phyloP scores from a whole-genome alignment of 106 monocot genomes.

The Chionographis japonica region DNA sequence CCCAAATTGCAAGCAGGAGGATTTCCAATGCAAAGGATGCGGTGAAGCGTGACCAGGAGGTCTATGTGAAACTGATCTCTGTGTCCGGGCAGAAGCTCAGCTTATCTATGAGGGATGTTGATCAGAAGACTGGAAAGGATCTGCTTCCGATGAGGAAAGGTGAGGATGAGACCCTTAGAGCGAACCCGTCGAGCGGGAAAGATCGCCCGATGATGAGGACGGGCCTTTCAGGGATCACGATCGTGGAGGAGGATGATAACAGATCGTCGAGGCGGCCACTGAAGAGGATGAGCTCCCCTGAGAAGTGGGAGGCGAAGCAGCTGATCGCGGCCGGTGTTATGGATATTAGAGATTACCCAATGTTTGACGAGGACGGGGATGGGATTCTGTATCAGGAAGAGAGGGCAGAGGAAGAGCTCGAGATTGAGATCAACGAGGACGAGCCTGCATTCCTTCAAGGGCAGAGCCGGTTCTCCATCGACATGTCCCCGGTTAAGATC shows the following conservation, averaged over 20 bases:
- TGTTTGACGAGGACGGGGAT: conserved; percentile 90
- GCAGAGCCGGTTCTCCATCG: conserved; percentile 86
- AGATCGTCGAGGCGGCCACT: conserved; percentile 57
- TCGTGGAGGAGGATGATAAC: conserved; percentile 44
- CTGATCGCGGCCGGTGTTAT: conserved; percentile 80
- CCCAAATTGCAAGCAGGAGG: conserved; percentile 70
- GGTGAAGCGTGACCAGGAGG: conserved; percentile 82
- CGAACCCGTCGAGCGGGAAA: conserved; percentile 51
- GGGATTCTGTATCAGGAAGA: conserved; percentile 92
- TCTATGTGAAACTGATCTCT: conserved; percentile 85
- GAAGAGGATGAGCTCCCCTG: conserved; percentile 96
- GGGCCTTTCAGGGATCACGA: conserved; percentile 74
- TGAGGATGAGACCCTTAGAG: conserved; percentile 56
- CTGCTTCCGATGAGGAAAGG: conserved; percentile 52
- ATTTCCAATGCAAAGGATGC: conserved; percentile 63
- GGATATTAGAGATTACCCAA: conserved; percentile 58
- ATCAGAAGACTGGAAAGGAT: conserved; percentile 83
- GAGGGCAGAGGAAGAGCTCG: conserved; percentile 90
- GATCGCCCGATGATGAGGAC: conserved; percentile 33
- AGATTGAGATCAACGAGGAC: conserved; percentile 92
- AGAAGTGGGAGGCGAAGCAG: conserved; percentile 97
- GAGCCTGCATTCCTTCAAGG: conserved; percentile 92
- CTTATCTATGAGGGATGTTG: conserved; percentile 84
- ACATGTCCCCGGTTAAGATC: conserved; percentile 97
- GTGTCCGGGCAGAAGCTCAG: conserved; percentile 78